Evolutionary conservation across 306 rosid species (phyloP), one percentile per base, ranked within the genome.

Genomic region (Gastrolobium bilobum): DNA sequence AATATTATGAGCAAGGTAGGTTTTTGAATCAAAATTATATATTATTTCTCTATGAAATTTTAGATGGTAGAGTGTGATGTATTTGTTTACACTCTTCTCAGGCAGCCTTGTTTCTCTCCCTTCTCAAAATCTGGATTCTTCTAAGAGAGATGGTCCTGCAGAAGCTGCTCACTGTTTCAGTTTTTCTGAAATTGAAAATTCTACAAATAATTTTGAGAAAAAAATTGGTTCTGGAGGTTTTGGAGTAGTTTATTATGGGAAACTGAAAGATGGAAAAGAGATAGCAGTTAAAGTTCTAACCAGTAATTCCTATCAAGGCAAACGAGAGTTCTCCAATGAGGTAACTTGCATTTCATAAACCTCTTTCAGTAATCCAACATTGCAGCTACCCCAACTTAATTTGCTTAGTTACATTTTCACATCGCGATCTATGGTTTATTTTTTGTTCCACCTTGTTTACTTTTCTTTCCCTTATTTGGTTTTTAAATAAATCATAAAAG

Each of bases 171-270:
- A 89, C 78, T 91, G 92, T 88, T 93, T 87, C 86, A 79, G 85
- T 71, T 77, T 65, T 76, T 65, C 88, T 40, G 98, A 95, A 73
- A 93, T 95, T 78, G 86, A 87, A 83, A 86, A 79, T 46, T 90
- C 97, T 13, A 95, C 98, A 10, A 86, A 71, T 68, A 79, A 91
- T n/a, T 93, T 95, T 56, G 94, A 91, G 89, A 91, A 65, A 79
- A 88, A 89, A 80, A 90, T 95, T 77, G 99, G 99, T 43, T 87
- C 96, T 1, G 98, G 99, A 73, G 99, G 99, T 80, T 95, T 95
- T 65, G 99, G 99, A 65, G 92, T 88, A 64, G 99, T 95, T 46
- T 93, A 81, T 78, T 93, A 93, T 74, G 99, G 99, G 76, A 84
- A 79, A 81, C 80, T 84, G 83, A 76, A 83, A 72, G 94, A 95